A percentile compares a stretch with the other conserved stretches of the same genome.
These are phyloP conservation scores for Glycine tomentella DNA, from an alignment of 306 rosid species.

Conservation along the genomic window DNA sequence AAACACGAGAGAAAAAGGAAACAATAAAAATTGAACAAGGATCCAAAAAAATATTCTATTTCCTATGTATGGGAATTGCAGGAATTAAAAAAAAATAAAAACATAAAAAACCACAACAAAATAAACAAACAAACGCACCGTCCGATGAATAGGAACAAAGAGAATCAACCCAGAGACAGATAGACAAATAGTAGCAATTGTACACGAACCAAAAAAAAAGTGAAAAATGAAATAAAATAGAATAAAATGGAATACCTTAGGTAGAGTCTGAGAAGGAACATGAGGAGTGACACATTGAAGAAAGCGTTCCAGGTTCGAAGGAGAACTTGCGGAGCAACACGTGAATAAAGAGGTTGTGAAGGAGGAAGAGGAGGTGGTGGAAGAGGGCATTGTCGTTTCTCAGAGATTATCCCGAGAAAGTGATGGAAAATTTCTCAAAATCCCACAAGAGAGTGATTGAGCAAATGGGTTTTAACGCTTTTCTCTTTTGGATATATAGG, in stretches of 20 bases:
- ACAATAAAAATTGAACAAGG: neutral
- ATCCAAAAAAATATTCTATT: neutral
- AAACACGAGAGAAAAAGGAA: neutral
- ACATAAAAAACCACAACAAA: neutral
- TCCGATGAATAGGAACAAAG: conserved; percentile 22
- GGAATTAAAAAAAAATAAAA: neutral
- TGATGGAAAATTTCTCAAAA: conserved; percentile 23
- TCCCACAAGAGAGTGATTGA: neutral
- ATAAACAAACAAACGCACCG: conserved; percentile 14
- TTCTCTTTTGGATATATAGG: conserved; percentile 5
- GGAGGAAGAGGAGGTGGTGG: neutral
- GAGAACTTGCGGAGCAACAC: conserved; percentile 40
- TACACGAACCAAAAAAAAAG: neutral
- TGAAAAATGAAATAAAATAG: neutral
- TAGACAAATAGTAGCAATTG: neutral
- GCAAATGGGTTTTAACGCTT: neutral
- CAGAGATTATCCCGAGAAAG: conserved; percentile 33
- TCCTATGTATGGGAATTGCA: neutral
- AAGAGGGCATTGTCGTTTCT: conserved; percentile 48
- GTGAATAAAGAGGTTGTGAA: conserved; percentile 28
- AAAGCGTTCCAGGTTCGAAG: conserved; percentile 66
- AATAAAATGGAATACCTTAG: conserved; percentile 58
- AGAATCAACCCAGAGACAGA: neutral
- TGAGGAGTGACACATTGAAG: conserved; percentile 75
- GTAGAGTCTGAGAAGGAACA: conserved; percentile 62